Evolutionary conservation across 2,329 filamentous ascomycete genomes (phyloP), one percentile per base, ranked within the genome.

Genomic region (Catunica adiposa): DNA sequence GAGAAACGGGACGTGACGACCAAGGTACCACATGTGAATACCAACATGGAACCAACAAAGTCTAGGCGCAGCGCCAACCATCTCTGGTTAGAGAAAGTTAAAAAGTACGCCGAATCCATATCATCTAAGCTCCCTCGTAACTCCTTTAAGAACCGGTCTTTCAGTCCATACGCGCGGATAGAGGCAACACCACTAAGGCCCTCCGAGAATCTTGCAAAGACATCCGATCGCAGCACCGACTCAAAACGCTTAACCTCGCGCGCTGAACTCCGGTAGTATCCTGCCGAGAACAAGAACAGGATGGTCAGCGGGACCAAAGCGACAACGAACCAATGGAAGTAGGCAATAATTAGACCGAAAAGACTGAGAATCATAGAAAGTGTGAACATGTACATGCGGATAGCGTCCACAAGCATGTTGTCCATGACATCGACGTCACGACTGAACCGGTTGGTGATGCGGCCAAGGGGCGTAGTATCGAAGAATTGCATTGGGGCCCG

Each of bases 381-480:
- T 1, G 88, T 95, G 62, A 96, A 71, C 63, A 89, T 83, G 71
- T 90, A 96, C 82, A 96, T 94, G 61, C 90, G 81, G 69, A 96
- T 87, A 2, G 87, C 84, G 63, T 96, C 90, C 0, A 84, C 84
- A 46, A 96, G 71, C 57, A 82, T 87, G 67, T 95, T 95, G 70
- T 97, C 92, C 88, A 97, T 94, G 56, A 92, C 87, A 64, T 96
- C 88, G 42, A 97, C 86, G 64, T 98, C 92, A 62, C 90, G 84
- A 31, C 88, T 94, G 69, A 97, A 97, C 15, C 92, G 86, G 67
- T 97, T 97, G 22, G 89, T 95, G 66, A 97, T 96, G 38, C 90
- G 84, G 20, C 92, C 92, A 1, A 97, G 76, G 0, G 92, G 92
- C 0, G 92, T 97, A 0, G 92, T 97, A 63, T 98, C 92, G 70